A percentile compares a stretch with the other conserved stretches of the same genome.
Evolutionary conservation across 495 filamentous ascomycete genomes (phyloP).

Genomic region (Tuber indicum): DNA sequence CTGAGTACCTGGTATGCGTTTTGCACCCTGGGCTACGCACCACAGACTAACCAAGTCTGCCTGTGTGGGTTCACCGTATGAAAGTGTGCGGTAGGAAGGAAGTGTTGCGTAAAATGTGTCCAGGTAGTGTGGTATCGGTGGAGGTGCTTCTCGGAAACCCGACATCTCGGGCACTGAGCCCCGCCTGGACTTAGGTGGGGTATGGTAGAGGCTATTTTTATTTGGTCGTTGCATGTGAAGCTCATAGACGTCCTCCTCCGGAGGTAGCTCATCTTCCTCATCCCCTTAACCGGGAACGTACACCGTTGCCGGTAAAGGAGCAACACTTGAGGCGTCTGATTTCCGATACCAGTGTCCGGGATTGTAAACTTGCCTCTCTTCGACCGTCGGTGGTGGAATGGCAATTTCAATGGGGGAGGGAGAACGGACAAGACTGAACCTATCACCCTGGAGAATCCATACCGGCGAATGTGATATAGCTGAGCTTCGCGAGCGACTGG

Average conservation of each 20-base stretch:
- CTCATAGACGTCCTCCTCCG: not conserved
- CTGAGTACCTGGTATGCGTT: not conserved
- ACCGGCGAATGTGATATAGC: not conserved
- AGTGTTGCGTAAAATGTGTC: not conserved
- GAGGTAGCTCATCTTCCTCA: slow-evolving; percentile 7
- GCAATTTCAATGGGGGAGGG: slow-evolving; percentile 9
- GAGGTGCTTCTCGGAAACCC: not conserved
- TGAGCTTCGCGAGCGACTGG: not conserved
- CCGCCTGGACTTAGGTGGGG: not conserved
- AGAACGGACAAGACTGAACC: not conserved
- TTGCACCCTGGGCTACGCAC: slow-evolving; percentile 16
- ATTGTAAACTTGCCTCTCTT: not conserved
- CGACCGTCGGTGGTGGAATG: not conserved
- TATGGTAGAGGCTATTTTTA: not conserved
- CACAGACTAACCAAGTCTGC: slow-evolving; percentile 21
- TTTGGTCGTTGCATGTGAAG: not conserved
- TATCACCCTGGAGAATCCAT: not conserved
- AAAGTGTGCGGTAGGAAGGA: not conserved
- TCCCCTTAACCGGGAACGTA: slow-evolving; percentile 25
- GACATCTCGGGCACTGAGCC: not conserved
- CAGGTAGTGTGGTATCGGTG: slow-evolving; percentile 1
- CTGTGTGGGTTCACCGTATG: slow-evolving; percentile 4
- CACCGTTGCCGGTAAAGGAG: slow-evolving; percentile 24
- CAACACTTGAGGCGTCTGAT: slow-evolving; percentile 20
- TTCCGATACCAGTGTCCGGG: not conserved